Evolutionary conservation across 352 stramenopile genomes (phyloP), one percentile per base, ranked within the genome.

Genomic region (Hyaloperonospora brassicae): DNA sequence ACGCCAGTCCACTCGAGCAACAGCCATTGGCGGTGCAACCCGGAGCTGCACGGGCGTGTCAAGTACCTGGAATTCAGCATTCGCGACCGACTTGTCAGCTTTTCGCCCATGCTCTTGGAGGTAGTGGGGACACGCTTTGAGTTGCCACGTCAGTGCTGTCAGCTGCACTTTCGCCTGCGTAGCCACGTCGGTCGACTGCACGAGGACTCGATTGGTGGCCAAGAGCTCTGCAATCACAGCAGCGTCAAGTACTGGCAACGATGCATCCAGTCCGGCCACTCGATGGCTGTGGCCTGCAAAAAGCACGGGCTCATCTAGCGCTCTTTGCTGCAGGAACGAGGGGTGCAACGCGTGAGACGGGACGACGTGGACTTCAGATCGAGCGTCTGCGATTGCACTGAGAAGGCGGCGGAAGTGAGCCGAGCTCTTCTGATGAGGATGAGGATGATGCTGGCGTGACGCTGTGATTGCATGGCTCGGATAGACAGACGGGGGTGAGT

Each of bases 1-100:
- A 42, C 63, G 66, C 79, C 79, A 87, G 60, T 86, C 76, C 38
- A 84, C 72, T 52, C 73, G 62, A 9, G 62, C 44, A 23, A 89
- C 73, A 7, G 75, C 76, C 0, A 72, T 23, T 0, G 79, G 79
- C 9, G 77, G 23, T 27, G 65, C 60, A 24, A 87, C 71, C 35
- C 62, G 43, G 17, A 21, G 23, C 34, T 71, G 66, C 22, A 70
- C 53, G 1, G 65, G 46, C 35, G 73, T 81, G 45, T 78, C 61
- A 13, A 68, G 61, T 47, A 87, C 22, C 23, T 64, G 66, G 47
- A 87, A 86, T 25, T 80, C 60, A 5, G 76, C 75, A 50, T 84
- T 89, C 31, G 65, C 50, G 31, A 79, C 55, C 8, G 58, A 13
- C 6, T 31, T 21, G 22, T 21, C 17, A 7, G 58, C 14, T 43